Evolutionary conservation across 352 stramenopile genomes (phyloP).

Genomic region (Phytophthora fragariae): DNA sequence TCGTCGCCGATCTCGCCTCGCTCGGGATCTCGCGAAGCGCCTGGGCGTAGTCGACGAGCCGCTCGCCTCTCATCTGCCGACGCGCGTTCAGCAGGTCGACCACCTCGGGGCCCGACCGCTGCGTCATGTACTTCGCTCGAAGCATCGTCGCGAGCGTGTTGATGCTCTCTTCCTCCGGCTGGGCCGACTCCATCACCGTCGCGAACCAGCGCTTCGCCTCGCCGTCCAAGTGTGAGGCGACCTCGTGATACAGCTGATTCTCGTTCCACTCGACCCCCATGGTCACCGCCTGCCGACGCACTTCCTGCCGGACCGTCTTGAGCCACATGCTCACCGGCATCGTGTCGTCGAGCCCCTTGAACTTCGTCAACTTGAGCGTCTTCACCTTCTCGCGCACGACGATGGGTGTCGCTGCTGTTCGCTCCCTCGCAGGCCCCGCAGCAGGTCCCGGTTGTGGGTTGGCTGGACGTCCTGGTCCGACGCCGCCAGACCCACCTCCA

Average conservation of each 20-base stretch:
- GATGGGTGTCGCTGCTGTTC: no score
- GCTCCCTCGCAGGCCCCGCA: no score
- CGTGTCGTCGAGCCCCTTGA: constrained; percentile 5
- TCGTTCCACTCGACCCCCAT: not conserved
- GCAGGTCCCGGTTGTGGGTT: no score
- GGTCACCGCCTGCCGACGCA: not conserved
- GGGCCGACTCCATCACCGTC: constrained; percentile 2
- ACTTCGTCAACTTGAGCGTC: not conserved
- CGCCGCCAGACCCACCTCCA: no score
- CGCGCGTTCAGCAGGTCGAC: constrained; percentile 1
- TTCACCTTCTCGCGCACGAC: not conserved
- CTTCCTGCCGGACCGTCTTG: not conserved
- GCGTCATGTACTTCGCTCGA: not conserved
- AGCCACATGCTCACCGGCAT: not conserved
- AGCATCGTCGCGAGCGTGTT: not conserved
- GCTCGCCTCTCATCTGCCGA: constrained; percentile 5
- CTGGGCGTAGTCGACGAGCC: not conserved
- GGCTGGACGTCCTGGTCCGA: no score
- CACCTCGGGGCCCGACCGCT: constrained; percentile 2
- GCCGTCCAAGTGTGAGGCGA: not conserved
- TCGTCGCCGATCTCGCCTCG: no score
- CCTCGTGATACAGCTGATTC: not conserved
- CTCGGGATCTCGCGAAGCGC: no score
- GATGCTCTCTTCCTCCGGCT: not conserved
- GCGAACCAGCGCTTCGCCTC: not conserved